Percentiles rank a stretch among this genome's conserved stretches.
Conservation (phyloP, 495 filamentous ascomycete species). For the Pyrenopolyporus hunteri region DNA sequence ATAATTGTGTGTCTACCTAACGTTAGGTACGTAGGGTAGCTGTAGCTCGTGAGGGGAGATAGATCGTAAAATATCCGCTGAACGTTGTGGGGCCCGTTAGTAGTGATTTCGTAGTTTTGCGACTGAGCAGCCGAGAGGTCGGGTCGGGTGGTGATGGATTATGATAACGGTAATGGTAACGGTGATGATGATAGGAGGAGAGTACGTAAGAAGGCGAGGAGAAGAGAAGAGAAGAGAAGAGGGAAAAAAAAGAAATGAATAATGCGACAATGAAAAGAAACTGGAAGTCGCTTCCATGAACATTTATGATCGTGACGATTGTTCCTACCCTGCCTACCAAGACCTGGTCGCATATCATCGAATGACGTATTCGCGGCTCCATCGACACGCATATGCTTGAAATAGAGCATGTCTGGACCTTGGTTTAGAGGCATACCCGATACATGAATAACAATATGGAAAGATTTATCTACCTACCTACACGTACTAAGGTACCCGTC, state of each 20-base stretch:
- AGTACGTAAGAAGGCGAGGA: not conserved
- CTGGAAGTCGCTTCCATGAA: not conserved
- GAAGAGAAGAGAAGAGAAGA: not conserved
- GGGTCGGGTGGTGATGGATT: not conserved
- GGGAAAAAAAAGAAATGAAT: not conserved
- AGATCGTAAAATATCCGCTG: too few species aligned
- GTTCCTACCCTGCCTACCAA: not conserved
- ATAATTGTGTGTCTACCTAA: not conserved
- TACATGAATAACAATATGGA: too few species aligned
- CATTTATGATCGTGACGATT: constrained; percentile 33
- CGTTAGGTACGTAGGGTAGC: too few species aligned
- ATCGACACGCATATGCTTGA: constrained; percentile 14
- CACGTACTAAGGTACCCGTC: not conserved
- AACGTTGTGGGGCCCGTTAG: not conserved
- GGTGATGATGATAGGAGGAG: not conserved
- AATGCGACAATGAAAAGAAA: not conserved
- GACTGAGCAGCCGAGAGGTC: not conserved
- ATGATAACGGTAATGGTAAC: not conserved
- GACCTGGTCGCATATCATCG: not conserved
- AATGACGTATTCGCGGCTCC: constrained; percentile 36
- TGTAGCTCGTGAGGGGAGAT: too few species aligned
- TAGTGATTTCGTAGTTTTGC: not conserved
- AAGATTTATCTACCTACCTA: not conserved
- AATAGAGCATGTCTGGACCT: not conserved
- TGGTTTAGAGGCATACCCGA: constrained; percentile 12